Evolutionary conservation across 225 moss, liverwort and hornwort genomes (phyloP), one percentile per base, ranked within the genome.

Genomic region (Sphagnum tenellum): DNA sequence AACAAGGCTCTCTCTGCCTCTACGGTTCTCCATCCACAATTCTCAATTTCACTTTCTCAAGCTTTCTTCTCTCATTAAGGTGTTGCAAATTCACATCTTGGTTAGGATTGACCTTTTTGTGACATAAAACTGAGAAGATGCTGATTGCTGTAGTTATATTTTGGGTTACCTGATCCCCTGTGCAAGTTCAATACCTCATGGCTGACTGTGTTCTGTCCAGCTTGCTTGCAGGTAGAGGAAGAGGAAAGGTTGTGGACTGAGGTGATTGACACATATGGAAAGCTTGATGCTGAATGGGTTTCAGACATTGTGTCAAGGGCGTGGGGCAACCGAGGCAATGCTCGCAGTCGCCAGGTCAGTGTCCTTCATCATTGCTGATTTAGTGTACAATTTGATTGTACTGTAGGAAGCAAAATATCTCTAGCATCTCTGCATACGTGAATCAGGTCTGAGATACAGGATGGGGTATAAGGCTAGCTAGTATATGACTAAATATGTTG

Each of bases 251-350:
- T 93, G 10, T 98, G 98, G 98, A 90, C 93, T 12, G 70, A 89
- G 69, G 80, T 98, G 62, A 89, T 98, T 29, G 83, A 87, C 50
- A 68, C 45, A 55, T 98, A 84, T 69, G 90, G 83, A 48, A 67
- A 74, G 68, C 63, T 89, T 66, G 86, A 98, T 66, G 98, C 93
- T 12, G 85, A 88, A 67, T 98, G 98, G 98, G 93, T 90, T 50
- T 75, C 88, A 59, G 98, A 98, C 59, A 98, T 98, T 71, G 81
- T 98, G 13, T 90, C 98, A 5, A 83, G 93, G 75, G 98, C 98
- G 2, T 86, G 86, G 81, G 98, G 98, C 49, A 98, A 98, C 69
- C 90, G 98, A 49, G 98, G 98, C 12, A 98, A 98, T 64, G 89
- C 93, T 61, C 88, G 90, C 44, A 93, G 98, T 74, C 79, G 98